Evolutionary conservation across 2,329 filamentous ascomycete species (phyloP), one percentile per base, ranked within the genome.

Genomic region (Magnaporthiopsis incrustans): DNA sequence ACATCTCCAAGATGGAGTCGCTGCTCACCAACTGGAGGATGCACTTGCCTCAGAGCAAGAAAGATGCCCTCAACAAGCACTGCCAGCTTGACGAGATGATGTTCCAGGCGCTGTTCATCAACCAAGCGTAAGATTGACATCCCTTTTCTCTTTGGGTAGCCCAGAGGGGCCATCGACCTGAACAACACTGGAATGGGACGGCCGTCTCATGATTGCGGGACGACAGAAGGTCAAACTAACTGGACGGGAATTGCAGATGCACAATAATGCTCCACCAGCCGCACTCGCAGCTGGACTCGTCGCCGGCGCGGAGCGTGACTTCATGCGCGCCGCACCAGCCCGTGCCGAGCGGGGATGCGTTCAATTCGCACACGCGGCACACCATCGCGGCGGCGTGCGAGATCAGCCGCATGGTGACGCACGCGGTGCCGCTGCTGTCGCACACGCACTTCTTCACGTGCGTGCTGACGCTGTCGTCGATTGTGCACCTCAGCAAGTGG

Each of bases 361-460:
- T 84, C 75, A 90, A 82, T 73, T 81, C 78, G 22, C 91, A 96
- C 76, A 92, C 91, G 0, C 86, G 86, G 64, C 93, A 96, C 76
- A 92, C 91, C 8, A 85, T 96, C 65, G 85, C 87, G 35, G 89
- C 91, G 0, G 92, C 93, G 0, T 88, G 88, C 68, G 88, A 90
- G 63, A 89, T 97, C 67, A 89, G 89, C 66, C 84, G 85, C 68
- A 81, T 93, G 68, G 85, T 92, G 61, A 89, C 89, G 0, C 85
- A 96, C 59, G 89, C 90, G 0, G 85, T 88, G 5, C 83, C 87
- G 0, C 78, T 94, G 2, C 81, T 88, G 5, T 85, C 85, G 38
- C 91, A 96, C 75, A 92, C 87, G 0, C 91, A 92, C 65, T 93
- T 94, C 76, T 92, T 95, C 77, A 90, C 89, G 44, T 95, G 91